Base-by-base conservation (phyloP, 2,329 filamentous ascomycete species). In the Thermoascus crustaceus region DNA sequence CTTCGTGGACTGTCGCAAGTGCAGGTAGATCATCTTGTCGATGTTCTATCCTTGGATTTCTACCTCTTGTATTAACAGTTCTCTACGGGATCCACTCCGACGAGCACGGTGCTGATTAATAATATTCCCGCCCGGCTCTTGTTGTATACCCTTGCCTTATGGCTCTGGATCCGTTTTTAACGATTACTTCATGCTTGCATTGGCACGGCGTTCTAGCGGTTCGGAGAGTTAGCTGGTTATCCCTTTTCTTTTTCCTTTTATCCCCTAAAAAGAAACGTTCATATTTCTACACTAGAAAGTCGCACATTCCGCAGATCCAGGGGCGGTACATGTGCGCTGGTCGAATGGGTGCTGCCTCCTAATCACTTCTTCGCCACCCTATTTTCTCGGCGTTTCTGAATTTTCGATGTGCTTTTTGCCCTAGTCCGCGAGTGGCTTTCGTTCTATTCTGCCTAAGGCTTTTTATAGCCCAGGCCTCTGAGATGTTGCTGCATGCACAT, bases 181-280 rank as follows among this genome's bases (percentile, higher is more conserved):
- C 52, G 56, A 60, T 57, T 53, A 44, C 44, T 45, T 57, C 41
- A 59, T 58, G 56, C 52, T 56, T 58, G 60, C 60, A 64, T 64
- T 52, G 61, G 46, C 57, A 55, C 42, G 61, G 61, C 58, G 61
- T 65, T 64, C 38, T 62, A 64, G 61, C 61, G 61, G 63, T 51
- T 55, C 44, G 52, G 48, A 38, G 23, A 41, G 42, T 53, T 49
- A 38, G 42, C 43, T 44, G 43, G 47, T 49, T 44, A 35, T 35
- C 25, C 18, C 23, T 24, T 45, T 47, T 48, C 40, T 30, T 33
- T 40, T 47, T 47, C 39, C 27, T 34, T 40, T 41, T 41, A 30
- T 22, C 24, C 30, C 26, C 34, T 42, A 41, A 46, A 45, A 47
- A 48, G 38, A 27, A 20, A 22, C 30, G 37, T 8, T n/a, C n/a